Evolutionary conservation across 495 filamentous ascomycete genomes (phyloP).

Genomic region (Evansstolkia leycettana): DNA sequence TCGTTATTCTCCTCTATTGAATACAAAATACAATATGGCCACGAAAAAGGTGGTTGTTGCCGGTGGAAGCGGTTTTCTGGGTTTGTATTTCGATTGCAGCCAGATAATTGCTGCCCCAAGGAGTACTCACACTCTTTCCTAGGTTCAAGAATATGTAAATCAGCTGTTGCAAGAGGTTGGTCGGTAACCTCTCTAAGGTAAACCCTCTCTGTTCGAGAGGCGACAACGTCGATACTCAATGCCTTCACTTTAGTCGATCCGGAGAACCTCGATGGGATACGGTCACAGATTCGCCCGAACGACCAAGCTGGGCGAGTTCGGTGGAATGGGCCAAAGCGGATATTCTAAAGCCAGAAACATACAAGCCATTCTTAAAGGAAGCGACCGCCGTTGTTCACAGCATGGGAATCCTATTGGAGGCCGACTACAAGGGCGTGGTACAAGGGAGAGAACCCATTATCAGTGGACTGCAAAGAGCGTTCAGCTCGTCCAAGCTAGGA

Average conservation of each 20-base stretch:
- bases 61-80: conserved; percentile 90
- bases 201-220: too few species aligned
- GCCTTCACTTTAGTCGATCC: conserved; percentile 51
- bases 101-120: not conserved
- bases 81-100: conserved; percentile 21
- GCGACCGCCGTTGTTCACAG: conserved; percentile 82
- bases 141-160: conserved; percentile 85
- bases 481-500: conserved; percentile 50
- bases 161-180: conserved; percentile 72
- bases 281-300: conserved; percentile 56
- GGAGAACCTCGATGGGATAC: conserved; percentile 75
- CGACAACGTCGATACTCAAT: not conserved
- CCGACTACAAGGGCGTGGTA: conserved; percentile 92
- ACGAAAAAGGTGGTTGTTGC: conserved; percentile 73
- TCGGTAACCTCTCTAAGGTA: conserved; percentile 82
- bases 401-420: conserved; percentile 94
- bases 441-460: conserved; percentile 67
- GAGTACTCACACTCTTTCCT: conserved; percentile 4
- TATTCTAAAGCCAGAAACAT: conserved; percentile 69
- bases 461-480: conserved; percentile 63
- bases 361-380: conserved; percentile 54
- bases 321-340: conserved; percentile 83
- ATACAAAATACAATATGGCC: too few species aligned
- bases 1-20: too few species aligned
- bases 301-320: conserved; percentile 68